A percentile compares a stretch with the other conserved stretches of the same genome.
phyloP scores from a whole-genome alignment of 2,329 filamentous ascomycete species.

The Exophiala aquamarina region DNA sequence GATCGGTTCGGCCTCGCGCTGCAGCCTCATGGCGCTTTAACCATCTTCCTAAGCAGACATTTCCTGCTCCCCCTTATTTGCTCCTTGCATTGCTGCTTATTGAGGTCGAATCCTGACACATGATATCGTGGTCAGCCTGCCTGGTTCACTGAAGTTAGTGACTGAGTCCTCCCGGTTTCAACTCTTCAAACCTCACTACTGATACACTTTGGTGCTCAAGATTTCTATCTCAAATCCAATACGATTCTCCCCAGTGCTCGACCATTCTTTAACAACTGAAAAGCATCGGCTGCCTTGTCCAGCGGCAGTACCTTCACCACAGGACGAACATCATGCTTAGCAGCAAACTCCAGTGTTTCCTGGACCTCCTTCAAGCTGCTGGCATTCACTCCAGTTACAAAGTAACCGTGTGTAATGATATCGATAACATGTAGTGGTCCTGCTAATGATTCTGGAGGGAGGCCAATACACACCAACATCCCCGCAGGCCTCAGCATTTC shows the following conservation, averaged over 20 bases:
- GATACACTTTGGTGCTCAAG: no score
- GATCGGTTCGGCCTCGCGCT: no score
- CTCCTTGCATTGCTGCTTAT: no score
- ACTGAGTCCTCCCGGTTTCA: no score
- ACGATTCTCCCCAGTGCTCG: slow-evolving; percentile 1
- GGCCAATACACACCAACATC: slow-evolving; percentile 52
- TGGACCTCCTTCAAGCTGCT: slow-evolving; percentile 3
- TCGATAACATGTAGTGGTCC: slow-evolving; percentile 3
- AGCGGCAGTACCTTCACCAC: slow-evolving; percentile 1
- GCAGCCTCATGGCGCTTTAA: no score
- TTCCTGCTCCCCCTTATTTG: no score
- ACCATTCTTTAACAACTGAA: slow-evolving; percentile 2
- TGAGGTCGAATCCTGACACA: no score
- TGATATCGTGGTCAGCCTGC: no score
- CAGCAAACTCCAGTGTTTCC: slow-evolving; percentile 7
- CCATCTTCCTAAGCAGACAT: no score
- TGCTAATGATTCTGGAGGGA: slow-evolving; percentile 34
- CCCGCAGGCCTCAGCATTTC: slow-evolving; percentile 49
- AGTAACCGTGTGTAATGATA: slow-evolving; percentile 1
- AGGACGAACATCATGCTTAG: slow-evolving; percentile 1
- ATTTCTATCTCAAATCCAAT: slow-evolving; percentile 1
- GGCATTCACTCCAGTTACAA: slow-evolving; percentile 7
- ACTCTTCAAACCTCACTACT: no score
- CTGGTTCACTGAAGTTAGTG: no score
- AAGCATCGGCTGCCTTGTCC: neutral